Evolutionary conservation across 2,329 filamentous ascomycete genomes (phyloP).

Genomic region (Claviceps arundinis): DNA sequence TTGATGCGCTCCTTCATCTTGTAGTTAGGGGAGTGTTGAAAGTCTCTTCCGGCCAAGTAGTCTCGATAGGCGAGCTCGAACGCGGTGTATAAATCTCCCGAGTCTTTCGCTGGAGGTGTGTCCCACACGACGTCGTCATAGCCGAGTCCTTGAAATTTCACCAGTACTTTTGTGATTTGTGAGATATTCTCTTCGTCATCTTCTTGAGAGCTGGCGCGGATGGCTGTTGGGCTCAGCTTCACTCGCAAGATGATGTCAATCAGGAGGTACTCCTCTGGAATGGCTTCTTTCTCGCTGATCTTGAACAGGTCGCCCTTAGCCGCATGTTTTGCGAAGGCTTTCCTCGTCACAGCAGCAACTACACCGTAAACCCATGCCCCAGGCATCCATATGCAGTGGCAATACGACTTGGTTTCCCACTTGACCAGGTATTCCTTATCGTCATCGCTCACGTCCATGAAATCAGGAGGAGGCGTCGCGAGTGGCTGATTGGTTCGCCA

Average conservation of each 20-base stretch:
- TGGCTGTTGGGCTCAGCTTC: slow-evolving; percentile 35
- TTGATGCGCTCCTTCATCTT: slow-evolving; percentile 55
- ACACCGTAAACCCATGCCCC: slow-evolving; percentile 80
- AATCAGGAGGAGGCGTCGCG: slow-evolving; percentile 15
- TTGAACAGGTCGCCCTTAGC: slow-evolving; percentile 44
- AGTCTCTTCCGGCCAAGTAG: slow-evolving; percentile 67
- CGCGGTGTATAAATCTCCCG: slow-evolving; percentile 56
- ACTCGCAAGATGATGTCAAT: slow-evolving; percentile 84
- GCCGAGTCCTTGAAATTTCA: slow-evolving; percentile 85
- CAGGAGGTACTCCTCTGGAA: slow-evolving; percentile 75
- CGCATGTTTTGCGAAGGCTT: slow-evolving; percentile 62
- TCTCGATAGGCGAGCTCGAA: slow-evolving; percentile 78
- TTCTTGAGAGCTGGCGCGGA: slow-evolving; percentile 45
- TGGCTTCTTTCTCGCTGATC: slow-evolving; percentile 61
- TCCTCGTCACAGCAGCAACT: slow-evolving; percentile 49
- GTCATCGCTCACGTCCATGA: slow-evolving; percentile 40
- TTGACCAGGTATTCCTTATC: slow-evolving; percentile 89
- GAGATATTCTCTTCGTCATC: slow-evolving; percentile 59
- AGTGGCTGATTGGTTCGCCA: slow-evolving; percentile 54
- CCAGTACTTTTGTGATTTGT: slow-evolving; percentile 59
- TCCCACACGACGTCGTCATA: slow-evolving; percentile 94
- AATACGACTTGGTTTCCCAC: slow-evolving; percentile 72
- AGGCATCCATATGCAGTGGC: slow-evolving; percentile 73
- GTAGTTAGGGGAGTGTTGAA: slow-evolving; percentile 40
- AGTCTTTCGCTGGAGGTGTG: slow-evolving; percentile 54